Conservation (phyloP, 2,329 filamentous ascomycete genomes). For the Torrubiella hemipterigena region DNA sequence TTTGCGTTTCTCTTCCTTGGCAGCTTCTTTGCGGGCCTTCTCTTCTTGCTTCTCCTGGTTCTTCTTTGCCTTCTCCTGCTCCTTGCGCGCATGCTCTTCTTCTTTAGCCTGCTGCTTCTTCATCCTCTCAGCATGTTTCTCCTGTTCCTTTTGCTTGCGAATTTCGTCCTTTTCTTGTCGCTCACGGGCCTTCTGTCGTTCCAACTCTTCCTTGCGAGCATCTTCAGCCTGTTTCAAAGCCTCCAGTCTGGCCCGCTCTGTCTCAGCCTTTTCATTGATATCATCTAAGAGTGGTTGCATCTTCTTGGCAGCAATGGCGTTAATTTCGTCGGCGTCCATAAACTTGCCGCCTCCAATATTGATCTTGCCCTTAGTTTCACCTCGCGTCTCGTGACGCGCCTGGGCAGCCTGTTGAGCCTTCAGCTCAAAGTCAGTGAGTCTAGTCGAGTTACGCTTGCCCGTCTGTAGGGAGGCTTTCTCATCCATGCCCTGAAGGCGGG, state of each 20-base stretch:
- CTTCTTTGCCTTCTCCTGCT: constrained; percentile 29
- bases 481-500: constrained; percentile 68
- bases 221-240: constrained; percentile 52
- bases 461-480: constrained; percentile 67
- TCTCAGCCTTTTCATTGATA: constrained; percentile 67
- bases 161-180: constrained; percentile 41
- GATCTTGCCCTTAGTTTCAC: constrained; percentile 40
- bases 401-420: constrained; percentile 62
- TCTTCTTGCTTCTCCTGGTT: constrained; percentile 17
- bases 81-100: constrained; percentile 15
- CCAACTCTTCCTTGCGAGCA: constrained; percentile 38
- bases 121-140: constrained; percentile 22
- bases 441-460: constrained; percentile 57
- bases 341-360: constrained; percentile 73
- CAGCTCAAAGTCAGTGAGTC: constrained; percentile 66
- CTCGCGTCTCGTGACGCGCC: constrained; percentile 48
- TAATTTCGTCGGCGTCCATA: constrained; percentile 65
- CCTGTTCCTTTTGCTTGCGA: constrained; percentile 47
- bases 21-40: constrained; percentile 7
- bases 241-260: constrained; percentile 54
- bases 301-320: constrained; percentile 64
- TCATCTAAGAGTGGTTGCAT: constrained; percentile 79
- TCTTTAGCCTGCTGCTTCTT: constrained; percentile 48
- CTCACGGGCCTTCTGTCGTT: constrained; percentile 34
- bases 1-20: constrained; percentile 38